These are phyloP conservation scores for Davidsoniella neocaledoniae DNA, from an alignment of 2,329 filamentous ascomycete species.

Conservation along the genomic window DNA sequence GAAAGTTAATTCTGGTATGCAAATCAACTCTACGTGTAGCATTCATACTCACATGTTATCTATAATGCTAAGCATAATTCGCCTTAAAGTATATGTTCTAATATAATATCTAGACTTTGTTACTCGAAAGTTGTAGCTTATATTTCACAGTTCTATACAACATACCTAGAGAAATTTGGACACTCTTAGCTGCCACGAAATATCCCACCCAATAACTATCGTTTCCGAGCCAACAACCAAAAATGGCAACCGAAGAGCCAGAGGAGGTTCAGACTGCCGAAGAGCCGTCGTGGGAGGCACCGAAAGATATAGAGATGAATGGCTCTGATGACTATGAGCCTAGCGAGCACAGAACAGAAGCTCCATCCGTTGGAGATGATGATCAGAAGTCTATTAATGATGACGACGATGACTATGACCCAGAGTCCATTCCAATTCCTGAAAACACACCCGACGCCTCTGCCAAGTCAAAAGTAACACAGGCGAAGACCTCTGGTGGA, in stretches of 20 bases:
- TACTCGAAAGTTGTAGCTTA: too few species aligned
- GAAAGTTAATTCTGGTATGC: too few species aligned
- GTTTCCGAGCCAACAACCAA: neutral
- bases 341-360: conserved; percentile 12
- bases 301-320: conserved; percentile 9
- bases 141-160: too few species aligned
- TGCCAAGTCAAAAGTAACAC: conserved; percentile 21
- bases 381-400: conserved; percentile 19
- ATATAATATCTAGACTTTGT: too few species aligned
- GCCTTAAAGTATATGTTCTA: too few species aligned
- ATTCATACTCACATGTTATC: too few species aligned
- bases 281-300: conserved; percentile 3
- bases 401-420: conserved; percentile 41
- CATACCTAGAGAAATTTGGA: too few species aligned
- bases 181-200: too few species aligned
- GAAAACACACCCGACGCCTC: conserved; percentile 22
- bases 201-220: too few species aligned
- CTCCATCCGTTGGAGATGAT: conserved; percentile 9
- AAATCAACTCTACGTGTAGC: too few species aligned
- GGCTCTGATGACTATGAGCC: conserved; percentile 12
- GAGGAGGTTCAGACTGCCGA: conserved; percentile 3
- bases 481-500: conserved; percentile 43
- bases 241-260: conserved; percentile 7
- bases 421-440: conserved; percentile 33
- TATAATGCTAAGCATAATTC: too few species aligned